phyloP scores from a whole-genome alignment of 495 filamentous ascomycete species.

The Xylaria palmicola region DNA sequence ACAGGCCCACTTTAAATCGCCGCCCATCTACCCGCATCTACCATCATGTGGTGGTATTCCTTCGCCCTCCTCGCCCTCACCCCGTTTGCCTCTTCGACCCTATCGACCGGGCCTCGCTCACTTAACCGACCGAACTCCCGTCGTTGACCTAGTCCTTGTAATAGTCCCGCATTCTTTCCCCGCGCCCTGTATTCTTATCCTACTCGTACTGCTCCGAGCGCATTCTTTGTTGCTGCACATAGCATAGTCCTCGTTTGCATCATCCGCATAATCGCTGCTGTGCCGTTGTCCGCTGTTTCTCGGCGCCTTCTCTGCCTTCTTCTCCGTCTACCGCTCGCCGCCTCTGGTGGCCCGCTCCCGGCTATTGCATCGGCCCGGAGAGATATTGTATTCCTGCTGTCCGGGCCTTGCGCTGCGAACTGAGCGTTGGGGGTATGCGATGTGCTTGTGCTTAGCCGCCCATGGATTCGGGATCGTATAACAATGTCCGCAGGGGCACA shows the following conservation, averaged over 20 bases:
- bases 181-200: not conserved
- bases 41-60: not conserved
- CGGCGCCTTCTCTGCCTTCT: not conserved
- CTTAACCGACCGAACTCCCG: not conserved
- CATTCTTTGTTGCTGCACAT: not conserved
- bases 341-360: too few relatives aligned
- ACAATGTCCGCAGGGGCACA: conserved; percentile 26
- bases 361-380: too few relatives aligned
- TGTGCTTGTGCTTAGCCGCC: conserved; percentile 8
- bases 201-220: not conserved
- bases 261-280: not conserved
- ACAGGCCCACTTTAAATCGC: not conserved
- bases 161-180: not conserved
- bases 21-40: too few relatives aligned
- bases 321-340: too few relatives aligned
- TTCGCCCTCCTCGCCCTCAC: not conserved
- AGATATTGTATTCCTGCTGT: not conserved
- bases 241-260: not conserved
- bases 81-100: not conserved
- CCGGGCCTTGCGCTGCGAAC: not conserved
- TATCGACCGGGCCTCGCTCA: not conserved
- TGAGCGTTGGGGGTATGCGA: not conserved
- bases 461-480: conserved; percentile 35
- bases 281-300: not conserved
- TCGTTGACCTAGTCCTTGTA: not conserved